Base-by-base conservation (phyloP, 306 rosid species). In the Castanopsis chinensis region DNA sequence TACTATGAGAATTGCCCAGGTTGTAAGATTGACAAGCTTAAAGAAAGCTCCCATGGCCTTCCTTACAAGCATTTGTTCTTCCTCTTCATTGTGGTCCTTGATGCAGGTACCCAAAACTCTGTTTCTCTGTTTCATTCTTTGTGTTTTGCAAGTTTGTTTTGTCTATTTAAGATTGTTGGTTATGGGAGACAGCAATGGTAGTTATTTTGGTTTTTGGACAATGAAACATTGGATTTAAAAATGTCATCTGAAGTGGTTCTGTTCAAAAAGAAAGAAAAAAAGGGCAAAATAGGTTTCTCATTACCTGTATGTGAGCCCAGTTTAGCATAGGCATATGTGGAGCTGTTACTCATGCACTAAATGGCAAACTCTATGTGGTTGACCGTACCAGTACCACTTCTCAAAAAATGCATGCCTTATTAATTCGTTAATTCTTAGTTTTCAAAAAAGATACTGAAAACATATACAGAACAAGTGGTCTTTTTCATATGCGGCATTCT, bases 1-100 rank as follows among this genome's bases (percentile, higher is more conserved):
- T 71, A 79, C 13, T 75, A n/a, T 5, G 74, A 79, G 33, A 79
- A 53, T n/a, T 79, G 83, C 76, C 83, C 83, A 6, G 83, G 83
- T 20, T 79, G 83, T 49, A 37, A 61, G 25, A 33, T 73, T 21
- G 67, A 79, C 11, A 52, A 53, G 57, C 55, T 73, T 6, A 79
- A 79, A 32, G 41, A 52, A 4, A 32, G 55, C 68, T 23, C 74
- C 23, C 52, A 5, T 73, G 78, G 83, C 4, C 30, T 73, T 61
- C 83, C 78, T 35, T 53, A 33, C 30, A 79, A 79, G 57, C 73
- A 73, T 33, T 35, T 79, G 68, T 21, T 64, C 74, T 79, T 13
- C 25, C 67, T 63, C 37, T 79, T 79, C 54, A 5, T 64, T 1
- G 55, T 79, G 23, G 73, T 43, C 6, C 83, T 79, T 11, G 64